These are phyloP conservation scores for Pseudogymnoascus sp. DNA, from an alignment of 2,329 filamentous ascomycete genomes.

Conservation along the genomic window DNA sequence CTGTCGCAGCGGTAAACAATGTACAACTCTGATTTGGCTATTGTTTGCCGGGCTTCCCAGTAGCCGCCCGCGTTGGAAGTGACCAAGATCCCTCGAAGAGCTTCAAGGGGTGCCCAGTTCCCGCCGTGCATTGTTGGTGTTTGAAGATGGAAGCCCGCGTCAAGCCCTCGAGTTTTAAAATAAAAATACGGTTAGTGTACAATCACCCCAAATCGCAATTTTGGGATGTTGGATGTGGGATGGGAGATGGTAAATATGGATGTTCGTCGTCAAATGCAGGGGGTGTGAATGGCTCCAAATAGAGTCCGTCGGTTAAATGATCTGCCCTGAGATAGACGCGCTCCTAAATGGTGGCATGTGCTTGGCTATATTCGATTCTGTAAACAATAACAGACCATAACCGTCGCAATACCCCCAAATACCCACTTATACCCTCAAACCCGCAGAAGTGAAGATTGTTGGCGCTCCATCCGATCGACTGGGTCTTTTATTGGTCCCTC, in stretches of 20 bases:
- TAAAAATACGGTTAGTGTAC: neutral
- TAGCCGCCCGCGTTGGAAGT: neutral
- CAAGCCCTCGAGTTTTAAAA: conserved; percentile 6
- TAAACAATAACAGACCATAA: conserved; percentile 5
- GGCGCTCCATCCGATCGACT: neutral
- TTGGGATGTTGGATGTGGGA: conserved; percentile 1
- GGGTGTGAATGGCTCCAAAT: neutral
- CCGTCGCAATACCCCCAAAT: conserved; percentile 1
- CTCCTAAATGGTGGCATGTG: conserved; percentile 6
- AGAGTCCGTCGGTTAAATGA: conserved; percentile 2
- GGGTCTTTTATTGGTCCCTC: neutral
- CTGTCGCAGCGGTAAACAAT: neutral
- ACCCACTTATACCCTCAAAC: neutral
- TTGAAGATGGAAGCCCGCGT: neutral
- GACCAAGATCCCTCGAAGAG: neutral
- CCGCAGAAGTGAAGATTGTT: neutral
- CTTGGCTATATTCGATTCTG: conserved; percentile 5
- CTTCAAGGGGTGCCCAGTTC: neutral
- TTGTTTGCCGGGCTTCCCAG: neutral
- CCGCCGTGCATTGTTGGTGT: conserved; percentile 4
- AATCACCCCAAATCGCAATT: neutral
- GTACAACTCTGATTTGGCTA: conserved; percentile 4
- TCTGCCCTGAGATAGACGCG: conserved; percentile 2
- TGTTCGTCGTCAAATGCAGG: neutral
- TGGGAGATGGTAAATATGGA: conserved; percentile 2